Conservation (phyloP, 2,329 filamentous ascomycete genomes). For the Aspergillus sp. region DNA sequence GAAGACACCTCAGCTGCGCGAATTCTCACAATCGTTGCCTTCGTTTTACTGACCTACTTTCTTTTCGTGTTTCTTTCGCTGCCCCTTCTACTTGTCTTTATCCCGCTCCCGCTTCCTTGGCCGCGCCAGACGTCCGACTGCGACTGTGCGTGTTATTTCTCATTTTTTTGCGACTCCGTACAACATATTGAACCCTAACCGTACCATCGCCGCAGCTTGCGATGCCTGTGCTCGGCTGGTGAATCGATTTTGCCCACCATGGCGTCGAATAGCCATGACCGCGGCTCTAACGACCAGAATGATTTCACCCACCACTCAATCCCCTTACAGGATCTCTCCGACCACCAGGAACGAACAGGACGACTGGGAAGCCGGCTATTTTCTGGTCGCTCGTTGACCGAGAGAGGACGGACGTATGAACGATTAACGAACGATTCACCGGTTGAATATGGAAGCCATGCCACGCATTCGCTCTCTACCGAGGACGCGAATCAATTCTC, state of each 20-base stretch:
- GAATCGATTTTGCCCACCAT: constrained; percentile 36
- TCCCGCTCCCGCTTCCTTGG: neutral
- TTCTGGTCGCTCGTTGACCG: constrained; percentile 42
- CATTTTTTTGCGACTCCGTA: neutral
- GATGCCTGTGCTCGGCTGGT: constrained; percentile 42
- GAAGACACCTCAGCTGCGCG: constrained; percentile 8
- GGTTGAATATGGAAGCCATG: constrained; percentile 25
- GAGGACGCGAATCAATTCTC: constrained; percentile 30
- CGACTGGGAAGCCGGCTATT: constrained; percentile 44
- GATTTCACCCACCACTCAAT: constrained; percentile 56
- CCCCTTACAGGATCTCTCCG: constrained; percentile 65
- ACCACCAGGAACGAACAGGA: constrained; percentile 34
- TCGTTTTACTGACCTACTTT: constrained; percentile 2
- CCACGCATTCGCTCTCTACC: constrained; percentile 20
- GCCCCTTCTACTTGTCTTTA: neutral
- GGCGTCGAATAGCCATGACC: constrained; percentile 39
- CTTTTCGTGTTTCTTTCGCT: constrained; percentile 5
- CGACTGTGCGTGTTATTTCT: constrained; percentile 1
- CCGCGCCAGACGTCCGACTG: neutral
- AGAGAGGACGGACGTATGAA: constrained; percentile 49
- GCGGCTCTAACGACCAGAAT: constrained; percentile 28
- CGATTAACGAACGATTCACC: constrained; percentile 56
- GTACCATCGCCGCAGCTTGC: constrained; percentile 25
- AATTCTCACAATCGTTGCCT: neutral
- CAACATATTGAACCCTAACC: constrained; percentile 3